These are phyloP conservation scores for Hygrophila difformis DNA, from an alignment of 257 asterid species.

Conservation along the genomic window DNA sequence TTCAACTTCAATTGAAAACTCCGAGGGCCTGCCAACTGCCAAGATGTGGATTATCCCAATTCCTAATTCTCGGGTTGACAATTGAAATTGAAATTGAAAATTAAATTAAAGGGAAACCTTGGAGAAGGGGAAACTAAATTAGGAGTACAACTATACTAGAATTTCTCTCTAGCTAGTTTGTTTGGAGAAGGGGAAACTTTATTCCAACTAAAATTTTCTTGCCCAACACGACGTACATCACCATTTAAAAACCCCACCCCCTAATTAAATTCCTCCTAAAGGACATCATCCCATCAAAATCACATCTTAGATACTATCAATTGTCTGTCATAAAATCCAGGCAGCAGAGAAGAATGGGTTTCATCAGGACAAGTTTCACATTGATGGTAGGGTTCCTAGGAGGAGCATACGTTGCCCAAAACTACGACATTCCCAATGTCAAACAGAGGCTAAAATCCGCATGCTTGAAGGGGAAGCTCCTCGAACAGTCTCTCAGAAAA, in stretches of 20 bases:
- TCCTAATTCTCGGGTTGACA: too few species aligned
- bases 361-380: background rate
- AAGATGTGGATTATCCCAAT: too few species aligned
- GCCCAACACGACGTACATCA: background rate
- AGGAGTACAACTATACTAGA: too few species aligned
- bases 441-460: background rate
- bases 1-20: too few species aligned
- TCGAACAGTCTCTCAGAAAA: background rate
- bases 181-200: background rate
- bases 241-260: background rate
- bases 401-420: background rate
- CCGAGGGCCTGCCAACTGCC: too few species aligned
- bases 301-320: too few species aligned
- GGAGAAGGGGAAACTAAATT: background rate
- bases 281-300: background rate
- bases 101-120: background rate
- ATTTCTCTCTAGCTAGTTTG: too few species aligned
- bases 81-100: too few species aligned
- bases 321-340: too few species aligned
- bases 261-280: too few species aligned
- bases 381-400: background rate
- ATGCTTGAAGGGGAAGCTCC: background rate
- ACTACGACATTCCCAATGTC: background rate
- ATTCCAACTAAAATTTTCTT: background rate
- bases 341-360: background rate